These are phyloP conservation scores for Coemansia sp. DNA, from an alignment of 192 early-diverging fungal genomes.

Conservation along the genomic window DNA sequence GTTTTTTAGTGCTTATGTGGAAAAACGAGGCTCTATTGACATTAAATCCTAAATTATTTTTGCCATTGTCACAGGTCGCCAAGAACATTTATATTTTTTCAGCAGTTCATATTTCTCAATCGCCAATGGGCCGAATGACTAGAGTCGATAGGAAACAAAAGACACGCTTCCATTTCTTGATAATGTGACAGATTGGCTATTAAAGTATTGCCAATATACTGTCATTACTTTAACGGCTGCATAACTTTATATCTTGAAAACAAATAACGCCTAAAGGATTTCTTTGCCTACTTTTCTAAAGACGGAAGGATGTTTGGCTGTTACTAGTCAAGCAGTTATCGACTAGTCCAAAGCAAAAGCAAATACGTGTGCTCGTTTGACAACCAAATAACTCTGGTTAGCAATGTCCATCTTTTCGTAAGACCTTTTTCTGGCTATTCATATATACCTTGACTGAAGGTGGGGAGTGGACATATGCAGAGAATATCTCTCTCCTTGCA, in stretches of 20 bases:
- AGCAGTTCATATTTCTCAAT: conserved; percentile 3
- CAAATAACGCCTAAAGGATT: neutral
- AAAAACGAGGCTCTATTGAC: neutral
- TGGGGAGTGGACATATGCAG: neutral
- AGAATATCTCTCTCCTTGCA: conserved; percentile 3
- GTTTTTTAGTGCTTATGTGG: neutral
- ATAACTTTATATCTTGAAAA: neutral
- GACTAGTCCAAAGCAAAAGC: neutral
- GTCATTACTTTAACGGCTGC: neutral
- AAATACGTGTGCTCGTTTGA: neutral
- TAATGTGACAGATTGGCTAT: neutral
- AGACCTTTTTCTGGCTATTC: neutral
- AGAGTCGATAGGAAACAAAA: neutral
- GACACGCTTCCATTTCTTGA: neutral
- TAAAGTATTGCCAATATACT: neutral
- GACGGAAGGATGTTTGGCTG: neutral
- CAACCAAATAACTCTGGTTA: neutral
- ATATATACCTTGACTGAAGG: neutral
- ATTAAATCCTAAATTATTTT: neutral
- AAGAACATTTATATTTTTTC: neutral
- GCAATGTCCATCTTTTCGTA: neutral
- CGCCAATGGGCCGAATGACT: conserved; percentile 1
- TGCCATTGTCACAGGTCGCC: no score
- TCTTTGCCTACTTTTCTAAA: neutral
- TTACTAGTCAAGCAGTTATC: neutral